Base-by-base conservation (phyloP, 768 basidiomycete species). In the Leccinellum rugosiceps region DNA sequence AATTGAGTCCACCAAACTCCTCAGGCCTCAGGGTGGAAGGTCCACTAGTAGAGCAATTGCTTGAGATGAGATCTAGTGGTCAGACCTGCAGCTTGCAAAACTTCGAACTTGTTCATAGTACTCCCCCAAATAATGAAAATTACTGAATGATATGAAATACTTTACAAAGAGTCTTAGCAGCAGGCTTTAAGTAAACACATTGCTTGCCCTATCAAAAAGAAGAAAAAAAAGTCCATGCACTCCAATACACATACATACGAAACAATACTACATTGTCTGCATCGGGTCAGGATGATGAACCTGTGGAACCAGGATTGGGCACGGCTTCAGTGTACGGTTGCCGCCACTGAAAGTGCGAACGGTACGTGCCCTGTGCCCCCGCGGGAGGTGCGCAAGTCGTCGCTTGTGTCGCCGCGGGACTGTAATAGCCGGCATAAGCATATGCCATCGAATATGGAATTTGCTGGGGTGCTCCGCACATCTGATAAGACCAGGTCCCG, bases 291-390 rank as follows among this genome's bases (percentile, higher is more conserved):
- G n/a, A 61, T 53, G 65, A 65, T 49, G 38, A 41, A 41, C 64
- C 68, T 66, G 68, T 70, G 17, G 60, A 61, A 23, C 73, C 76
- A 66, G 59, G 58, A 34, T 73, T 73, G 61, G 79, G 72, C 46
- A 70, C 68, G 26, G 76, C 76, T 50, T 76, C 72, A 25, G 58
- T 55, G 43, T 75, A 74, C 50, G 74, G 71, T 53, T 59, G 64
- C 57, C 71, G 75, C 76, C 74, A 77, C 47, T 72, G 70, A 49
- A 76, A 58, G 34, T 58, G 63, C 50, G 66, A 61, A 50, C 62
- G 47, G 31, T 66, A 67, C 61, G 62, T 53, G 63, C 64, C 67
- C 51, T 65, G 72, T 60, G 48, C 58, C 52, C 60, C 63, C 5
- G 57, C 53, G 41, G 67, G 63, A 17, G 61, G 41, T 47, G 50